These are phyloP conservation scores for Phialophora expanda DNA, from an alignment of 2,329 filamentous ascomycete species.

Conservation along the genomic window DNA sequence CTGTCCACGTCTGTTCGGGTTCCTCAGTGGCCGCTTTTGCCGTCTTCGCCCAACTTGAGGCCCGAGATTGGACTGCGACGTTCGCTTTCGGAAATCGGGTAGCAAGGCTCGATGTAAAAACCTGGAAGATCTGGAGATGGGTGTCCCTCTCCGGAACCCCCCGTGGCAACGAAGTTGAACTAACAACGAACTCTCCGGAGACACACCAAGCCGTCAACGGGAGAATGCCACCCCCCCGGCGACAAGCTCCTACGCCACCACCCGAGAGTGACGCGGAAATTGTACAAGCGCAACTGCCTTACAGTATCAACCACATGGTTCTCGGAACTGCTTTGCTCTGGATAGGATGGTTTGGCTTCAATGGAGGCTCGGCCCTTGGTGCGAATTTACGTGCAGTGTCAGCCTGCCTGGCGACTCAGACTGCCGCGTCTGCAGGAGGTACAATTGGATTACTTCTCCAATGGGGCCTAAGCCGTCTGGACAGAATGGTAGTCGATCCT, in stretches of 20 bases:
- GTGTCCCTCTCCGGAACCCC: neutral
- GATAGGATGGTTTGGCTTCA: slow-evolving; percentile 99
- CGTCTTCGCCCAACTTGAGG: slow-evolving; percentile 7
- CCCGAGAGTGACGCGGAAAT: neutral
- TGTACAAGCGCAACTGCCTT: slow-evolving; percentile 4
- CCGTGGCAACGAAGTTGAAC: neutral
- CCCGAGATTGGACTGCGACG: neutral
- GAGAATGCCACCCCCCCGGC: neutral
- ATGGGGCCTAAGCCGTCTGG: neutral
- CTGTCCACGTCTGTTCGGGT: slow-evolving; percentile 19
- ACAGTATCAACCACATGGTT: slow-evolving; percentile 45
- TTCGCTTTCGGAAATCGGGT: neutral
- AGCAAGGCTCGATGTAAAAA: slow-evolving; percentile 5
- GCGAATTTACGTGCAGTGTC: slow-evolving; percentile 92
- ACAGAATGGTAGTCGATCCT: neutral
- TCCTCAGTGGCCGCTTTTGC: slow-evolving; percentile 17
- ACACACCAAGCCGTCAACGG: neutral
- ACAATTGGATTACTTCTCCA: slow-evolving; percentile 18
- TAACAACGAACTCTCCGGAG: neutral
- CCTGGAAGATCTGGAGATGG: slow-evolving; percentile 20
- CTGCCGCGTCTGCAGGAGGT: slow-evolving; percentile 14
- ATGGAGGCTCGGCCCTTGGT: slow-evolving; percentile 92
- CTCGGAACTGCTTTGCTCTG: slow-evolving; percentile 93
- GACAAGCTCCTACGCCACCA: neutral
- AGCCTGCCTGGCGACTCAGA: slow-evolving; percentile 65